A percentile compares a stretch with the other conserved stretches of the same genome.
Conservation (phyloP, 305 asterid species). For the Fraxinus xanthoxyloides region DNA sequence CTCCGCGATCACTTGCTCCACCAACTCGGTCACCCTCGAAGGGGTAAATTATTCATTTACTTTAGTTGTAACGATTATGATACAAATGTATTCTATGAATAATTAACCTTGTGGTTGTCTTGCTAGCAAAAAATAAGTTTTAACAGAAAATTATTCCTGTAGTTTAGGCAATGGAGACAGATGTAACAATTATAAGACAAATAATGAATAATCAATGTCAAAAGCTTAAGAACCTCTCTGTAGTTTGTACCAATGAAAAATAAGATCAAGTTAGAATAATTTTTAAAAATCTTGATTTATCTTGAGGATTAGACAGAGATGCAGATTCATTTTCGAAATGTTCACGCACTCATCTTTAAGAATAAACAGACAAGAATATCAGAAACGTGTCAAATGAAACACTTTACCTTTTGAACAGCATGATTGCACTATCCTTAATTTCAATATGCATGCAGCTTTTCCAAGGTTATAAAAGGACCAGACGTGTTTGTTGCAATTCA, state of each 20-base stretch:
- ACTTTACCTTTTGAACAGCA: neutral
- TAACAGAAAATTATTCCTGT: neutral
- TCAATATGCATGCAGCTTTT: neutral
- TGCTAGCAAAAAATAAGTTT: neutral
- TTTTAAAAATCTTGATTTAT: neutral
- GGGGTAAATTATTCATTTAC: neutral
- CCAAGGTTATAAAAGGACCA: neutral
- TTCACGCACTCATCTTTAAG: neutral
- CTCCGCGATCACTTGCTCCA: too few relatives aligned
- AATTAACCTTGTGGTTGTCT: neutral
- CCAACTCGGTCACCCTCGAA: too few relatives aligned
- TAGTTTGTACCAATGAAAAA: neutral
- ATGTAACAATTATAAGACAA: neutral
- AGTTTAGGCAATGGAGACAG: neutral
- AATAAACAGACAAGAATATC: neutral
- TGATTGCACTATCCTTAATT: neutral
- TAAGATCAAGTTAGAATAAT: neutral
- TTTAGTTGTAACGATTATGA: neutral
- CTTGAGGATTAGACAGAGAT: neutral
- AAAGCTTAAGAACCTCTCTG: neutral
- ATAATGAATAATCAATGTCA: neutral
- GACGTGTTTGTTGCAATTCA: neutral
- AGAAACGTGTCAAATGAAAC: slow-evolving; percentile 1
- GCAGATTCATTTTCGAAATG: neutral
- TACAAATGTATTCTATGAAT: neutral